Percentiles rank a stretch among this genome's conserved stretches.
Evolutionary conservation across 2,329 filamentous ascomycete species (phyloP).

Genomic region (Canariomyces notabilis): DNA sequence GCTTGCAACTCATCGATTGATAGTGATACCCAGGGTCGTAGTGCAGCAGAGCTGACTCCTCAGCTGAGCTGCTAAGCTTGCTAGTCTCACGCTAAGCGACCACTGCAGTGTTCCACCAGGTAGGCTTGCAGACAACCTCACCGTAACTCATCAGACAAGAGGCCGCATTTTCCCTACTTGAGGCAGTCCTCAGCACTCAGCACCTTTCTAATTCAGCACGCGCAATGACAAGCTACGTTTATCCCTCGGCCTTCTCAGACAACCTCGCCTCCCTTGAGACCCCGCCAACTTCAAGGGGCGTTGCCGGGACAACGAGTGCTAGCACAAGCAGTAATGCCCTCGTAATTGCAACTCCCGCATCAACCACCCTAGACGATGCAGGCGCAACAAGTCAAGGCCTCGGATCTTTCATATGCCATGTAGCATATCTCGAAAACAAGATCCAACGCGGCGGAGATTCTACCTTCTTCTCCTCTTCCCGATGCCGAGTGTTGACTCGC

Average conservation of each 20-base stretch:
- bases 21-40: too few species aligned
- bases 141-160: too few species aligned
- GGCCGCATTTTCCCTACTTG: too few species aligned
- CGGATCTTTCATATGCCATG: constrained; percentile 15
- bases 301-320: not conserved
- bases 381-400: constrained; percentile 4
- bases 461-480: constrained; percentile 7
- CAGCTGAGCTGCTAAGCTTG: too few species aligned
- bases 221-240: constrained; percentile 6
- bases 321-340: not conserved
- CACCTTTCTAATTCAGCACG: too few species aligned
- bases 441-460: constrained; percentile 10
- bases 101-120: too few species aligned
- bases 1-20: too few species aligned
- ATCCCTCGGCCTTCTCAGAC: constrained; percentile 2
- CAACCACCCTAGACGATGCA: not conserved
- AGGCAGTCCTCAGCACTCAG: too few species aligned
- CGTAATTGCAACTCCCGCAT: not conserved
- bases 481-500: constrained; percentile 1
- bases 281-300: not conserved
- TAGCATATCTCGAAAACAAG: constrained; percentile 11
- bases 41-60: too few species aligned
- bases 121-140: too few species aligned
- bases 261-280: not conserved
- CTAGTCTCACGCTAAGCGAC: too few species aligned